A percentile compares a stretch with the other conserved stretches of the same genome.
Evolutionary conservation across 202 grass and related monocot genomes (phyloP).

Genomic region (Zoysia matrella): DNA sequence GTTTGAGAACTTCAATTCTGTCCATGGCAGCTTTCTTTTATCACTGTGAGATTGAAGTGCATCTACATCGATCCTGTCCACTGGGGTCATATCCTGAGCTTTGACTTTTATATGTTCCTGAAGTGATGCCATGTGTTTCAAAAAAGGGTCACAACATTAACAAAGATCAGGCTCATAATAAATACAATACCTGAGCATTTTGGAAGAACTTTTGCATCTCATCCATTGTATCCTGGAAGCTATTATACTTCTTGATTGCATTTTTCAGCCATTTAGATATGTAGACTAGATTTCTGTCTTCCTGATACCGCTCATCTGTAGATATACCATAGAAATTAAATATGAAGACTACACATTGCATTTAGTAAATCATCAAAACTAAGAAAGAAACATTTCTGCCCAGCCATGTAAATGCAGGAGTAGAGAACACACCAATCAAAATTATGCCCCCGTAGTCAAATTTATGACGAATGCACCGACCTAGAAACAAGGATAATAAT

Average conservation of each 20-base stretch:
- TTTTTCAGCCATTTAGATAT: conserved; percentile 95
- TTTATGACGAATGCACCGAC: conserved; percentile 95
- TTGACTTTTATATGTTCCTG: conserved; percentile 62
- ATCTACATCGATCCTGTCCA: conserved; percentile 45
- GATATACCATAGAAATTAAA: conserved; percentile 33
- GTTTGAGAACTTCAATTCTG: conserved; percentile 52
- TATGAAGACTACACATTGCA: conserved; percentile 19
- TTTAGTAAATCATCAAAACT: conserved; percentile 19
- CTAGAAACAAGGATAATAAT: conserved; percentile 51
- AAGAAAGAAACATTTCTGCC: neutral
- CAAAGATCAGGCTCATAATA: conserved; percentile 29
- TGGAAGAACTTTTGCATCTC: conserved; percentile 72
- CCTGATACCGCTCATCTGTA: conserved; percentile 84
- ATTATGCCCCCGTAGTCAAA: conserved; percentile 95
- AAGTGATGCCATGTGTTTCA: conserved; percentile 34
- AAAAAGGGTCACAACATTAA: conserved; percentile 13
- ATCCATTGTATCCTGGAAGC: conserved; percentile 73
- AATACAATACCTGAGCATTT: conserved; percentile 69
- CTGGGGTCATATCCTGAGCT: conserved; percentile 36
- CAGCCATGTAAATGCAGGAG: conserved; percentile 18
- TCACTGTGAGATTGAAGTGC: conserved; percentile 33
- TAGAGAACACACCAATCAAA: conserved; percentile 69
- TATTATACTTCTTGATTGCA: conserved; percentile 70
- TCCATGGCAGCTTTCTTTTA: conserved; percentile 53
- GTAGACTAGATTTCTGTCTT: conserved; percentile 74